These are phyloP conservation scores for Puccinia polysora DNA, from an alignment of 1,284 basidiomycete genomes.

Conservation along the genomic window DNA sequence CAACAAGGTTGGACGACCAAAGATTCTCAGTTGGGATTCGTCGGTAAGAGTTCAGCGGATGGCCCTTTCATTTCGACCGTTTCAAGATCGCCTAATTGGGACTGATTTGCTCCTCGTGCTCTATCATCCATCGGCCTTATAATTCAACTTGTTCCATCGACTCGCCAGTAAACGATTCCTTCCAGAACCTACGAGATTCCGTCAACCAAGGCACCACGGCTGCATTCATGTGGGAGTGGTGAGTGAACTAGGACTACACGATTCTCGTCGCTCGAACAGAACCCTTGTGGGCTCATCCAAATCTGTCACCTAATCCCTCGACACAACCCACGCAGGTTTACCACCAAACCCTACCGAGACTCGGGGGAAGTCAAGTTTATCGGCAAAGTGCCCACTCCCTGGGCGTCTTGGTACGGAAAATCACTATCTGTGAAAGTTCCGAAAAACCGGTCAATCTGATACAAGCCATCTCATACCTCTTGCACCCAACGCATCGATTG, in stretches of 20 bases:
- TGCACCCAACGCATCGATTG: too few species aligned
- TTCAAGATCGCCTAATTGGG: background rate
- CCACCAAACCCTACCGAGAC: constrained; percentile 74
- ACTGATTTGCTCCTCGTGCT: background rate
- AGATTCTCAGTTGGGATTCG: constrained; percentile 1
- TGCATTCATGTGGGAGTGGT: constrained; percentile 72
- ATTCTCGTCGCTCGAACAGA: background rate
- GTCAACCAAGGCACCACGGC: constrained; percentile 68
- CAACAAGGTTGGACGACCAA: constrained; percentile 16
- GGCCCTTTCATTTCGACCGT: background rate
- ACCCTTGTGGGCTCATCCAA: background rate
- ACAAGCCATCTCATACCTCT: too few species aligned
- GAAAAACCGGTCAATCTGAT: background rate
- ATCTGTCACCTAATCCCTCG: constrained; percentile 39
- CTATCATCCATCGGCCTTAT: background rate
- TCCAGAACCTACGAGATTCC: constrained; percentile 70
- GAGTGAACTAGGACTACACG: background rate
- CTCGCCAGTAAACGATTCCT: constrained; percentile 50
- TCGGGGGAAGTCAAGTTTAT: constrained; percentile 59
- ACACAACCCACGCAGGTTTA: too few species aligned
- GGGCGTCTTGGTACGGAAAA: constrained; percentile 80
- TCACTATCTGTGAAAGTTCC: background rate
- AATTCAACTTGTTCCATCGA: background rate
- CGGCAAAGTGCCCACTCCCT: constrained; percentile 81
- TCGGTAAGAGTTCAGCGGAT: background rate